Evolutionary conservation across 2,329 filamentous ascomycete genomes (phyloP).

Genomic region (Pseudogymnoascus destructans): DNA sequence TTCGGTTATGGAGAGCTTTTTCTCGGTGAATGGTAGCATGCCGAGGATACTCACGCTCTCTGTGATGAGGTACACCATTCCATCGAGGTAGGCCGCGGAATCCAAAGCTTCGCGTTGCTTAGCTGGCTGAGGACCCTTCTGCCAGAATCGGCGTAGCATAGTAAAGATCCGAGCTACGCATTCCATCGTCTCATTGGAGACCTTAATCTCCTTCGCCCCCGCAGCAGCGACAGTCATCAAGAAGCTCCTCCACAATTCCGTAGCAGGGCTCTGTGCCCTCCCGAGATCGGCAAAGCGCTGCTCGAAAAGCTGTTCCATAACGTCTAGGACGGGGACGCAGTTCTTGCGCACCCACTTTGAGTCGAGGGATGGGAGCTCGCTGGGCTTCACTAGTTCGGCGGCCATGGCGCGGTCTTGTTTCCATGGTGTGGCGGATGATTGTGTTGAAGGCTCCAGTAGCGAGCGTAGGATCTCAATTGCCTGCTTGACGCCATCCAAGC

Average conservation of each 20-base stretch:
- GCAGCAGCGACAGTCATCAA: slow-evolving; percentile 52
- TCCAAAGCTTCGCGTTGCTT: slow-evolving; percentile 32
- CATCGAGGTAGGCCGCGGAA: slow-evolving; percentile 42
- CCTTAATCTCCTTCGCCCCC: slow-evolving; percentile 76
- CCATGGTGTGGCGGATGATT: slow-evolving; percentile 44
- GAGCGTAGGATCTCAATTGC: slow-evolving; percentile 60
- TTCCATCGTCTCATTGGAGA: slow-evolving; percentile 67
- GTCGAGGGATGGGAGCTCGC: slow-evolving; percentile 76
- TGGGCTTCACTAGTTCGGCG: slow-evolving; percentile 36
- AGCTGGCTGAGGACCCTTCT: slow-evolving; percentile 31
- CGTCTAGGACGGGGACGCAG: slow-evolving; percentile 47
- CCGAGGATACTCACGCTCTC: slow-evolving; percentile 40
- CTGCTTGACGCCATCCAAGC: slow-evolving; percentile 25
- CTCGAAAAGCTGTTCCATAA: slow-evolving; percentile 47
- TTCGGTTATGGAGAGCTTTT: slow-evolving; percentile 37
- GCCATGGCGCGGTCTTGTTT: slow-evolving; percentile 58
- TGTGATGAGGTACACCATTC: slow-evolving; percentile 38
- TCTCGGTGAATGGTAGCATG: slow-evolving; percentile 49
- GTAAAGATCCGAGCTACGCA: slow-evolving; percentile 63
- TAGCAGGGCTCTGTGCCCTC: slow-evolving; percentile 40
- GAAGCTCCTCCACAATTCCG: slow-evolving; percentile 47
- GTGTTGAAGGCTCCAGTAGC: slow-evolving; percentile 42
- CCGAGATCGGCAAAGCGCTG: slow-evolving; percentile 49
- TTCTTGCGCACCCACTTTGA: slow-evolving; percentile 77
- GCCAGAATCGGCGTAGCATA: slow-evolving; percentile 59